A percentile compares a stretch with the other conserved stretches of the same genome.
phyloP scores from a whole-genome alignment of 73 alveolate genomes.

The Paramecium primaurelia region DNA sequence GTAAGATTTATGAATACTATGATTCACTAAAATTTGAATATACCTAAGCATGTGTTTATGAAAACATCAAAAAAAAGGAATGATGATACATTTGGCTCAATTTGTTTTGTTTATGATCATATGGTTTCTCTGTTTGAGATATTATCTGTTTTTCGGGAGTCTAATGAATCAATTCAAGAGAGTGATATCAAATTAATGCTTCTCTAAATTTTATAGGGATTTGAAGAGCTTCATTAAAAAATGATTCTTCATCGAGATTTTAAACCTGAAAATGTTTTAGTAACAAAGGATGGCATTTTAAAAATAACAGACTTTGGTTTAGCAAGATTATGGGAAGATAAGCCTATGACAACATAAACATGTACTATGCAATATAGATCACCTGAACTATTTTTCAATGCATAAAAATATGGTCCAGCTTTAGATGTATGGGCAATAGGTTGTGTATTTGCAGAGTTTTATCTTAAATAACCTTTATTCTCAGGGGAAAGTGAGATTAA shows the following conservation, averaged over 20 bases:
- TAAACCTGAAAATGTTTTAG: slow-evolving; percentile 66
- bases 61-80: not conserved
- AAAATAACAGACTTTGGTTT: slow-evolving; percentile 59
- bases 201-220: slow-evolving; percentile 86
- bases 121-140: not conserved
- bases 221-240: slow-evolving; percentile 85
- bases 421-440: slow-evolving; percentile 93
- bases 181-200: slow-evolving; percentile 47
- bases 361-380: slow-evolving; percentile 83
- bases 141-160: not conserved
- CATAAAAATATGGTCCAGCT: slow-evolving; percentile 35
- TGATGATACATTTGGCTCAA: not conserved
- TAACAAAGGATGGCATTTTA: slow-evolving; percentile 31
- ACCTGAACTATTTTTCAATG: slow-evolving; percentile 73
- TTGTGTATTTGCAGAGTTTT: slow-evolving; percentile 92
- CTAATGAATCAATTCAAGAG: slow-evolving; percentile 5
- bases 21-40: not conserved
- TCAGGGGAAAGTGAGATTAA: slow-evolving; percentile 72
- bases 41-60: not conserved
- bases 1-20: not conserved
- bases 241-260: slow-evolving; percentile 75
- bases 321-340: slow-evolving; percentile 21
- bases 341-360: slow-evolving; percentile 64
- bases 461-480: slow-evolving; percentile 76
- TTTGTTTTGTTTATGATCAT: not conserved